Percentiles rank a stretch among this genome's conserved stretches.
Evolutionary conservation across 2,329 filamentous ascomycete species (phyloP).

Genomic region (Rugonectria rugulosa): DNA sequence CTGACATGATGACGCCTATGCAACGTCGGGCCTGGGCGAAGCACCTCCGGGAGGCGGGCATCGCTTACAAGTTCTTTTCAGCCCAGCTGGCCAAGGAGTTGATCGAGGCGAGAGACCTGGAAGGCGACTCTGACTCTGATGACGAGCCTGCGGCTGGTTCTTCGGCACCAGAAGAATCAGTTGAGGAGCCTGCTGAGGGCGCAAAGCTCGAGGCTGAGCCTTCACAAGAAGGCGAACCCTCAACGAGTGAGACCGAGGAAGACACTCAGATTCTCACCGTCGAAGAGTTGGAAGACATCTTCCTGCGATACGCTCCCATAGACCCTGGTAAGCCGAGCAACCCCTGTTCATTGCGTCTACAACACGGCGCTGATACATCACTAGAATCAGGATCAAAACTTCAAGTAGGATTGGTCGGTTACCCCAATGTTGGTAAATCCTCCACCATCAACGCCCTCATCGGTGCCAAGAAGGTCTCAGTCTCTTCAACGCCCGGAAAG

Average conservation of each 20-base stretch:
- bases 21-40: constrained; percentile 87
- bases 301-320: constrained; percentile 74
- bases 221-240: constrained; percentile 34
- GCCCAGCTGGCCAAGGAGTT: constrained; percentile 89
- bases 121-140: constrained; percentile 57
- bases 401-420: constrained; percentile 92
- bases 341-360: not conserved
- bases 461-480: constrained; percentile 97
- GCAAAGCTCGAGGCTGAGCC: constrained; percentile 39
- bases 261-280: constrained; percentile 87
- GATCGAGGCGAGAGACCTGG: constrained; percentile 74
- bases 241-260: constrained; percentile 53
- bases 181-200: constrained; percentile 25
- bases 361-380: constrained; percentile 17
- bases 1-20: constrained; percentile 94
- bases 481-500: constrained; percentile 96
- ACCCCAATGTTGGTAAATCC: constrained; percentile 99
- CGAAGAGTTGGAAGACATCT: constrained; percentile 89
- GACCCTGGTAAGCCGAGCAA: constrained; percentile 53
- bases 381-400: constrained; percentile 69
- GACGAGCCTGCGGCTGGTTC: constrained; percentile 40
- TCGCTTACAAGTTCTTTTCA: constrained; percentile 96
- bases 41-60: constrained; percentile 80
- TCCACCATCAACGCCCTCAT: constrained; percentile 99
- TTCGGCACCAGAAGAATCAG: constrained; percentile 32